Evolutionary conservation across 192 early-diverging fungal genomes (phyloP), one percentile per base, ranked within the genome.

Genomic region (Phycomyces nitens): DNA sequence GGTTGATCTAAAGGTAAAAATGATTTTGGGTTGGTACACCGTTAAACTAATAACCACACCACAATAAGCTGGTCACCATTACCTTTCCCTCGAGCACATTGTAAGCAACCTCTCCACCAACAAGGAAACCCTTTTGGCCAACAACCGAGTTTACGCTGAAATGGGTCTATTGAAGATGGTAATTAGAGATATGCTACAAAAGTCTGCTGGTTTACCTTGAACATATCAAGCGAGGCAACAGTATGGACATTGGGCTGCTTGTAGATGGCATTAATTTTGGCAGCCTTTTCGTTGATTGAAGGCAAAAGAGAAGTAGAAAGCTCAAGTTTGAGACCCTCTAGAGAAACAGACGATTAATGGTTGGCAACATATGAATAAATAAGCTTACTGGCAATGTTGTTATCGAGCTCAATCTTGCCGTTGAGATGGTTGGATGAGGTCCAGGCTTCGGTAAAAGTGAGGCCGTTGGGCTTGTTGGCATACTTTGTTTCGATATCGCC

Each of bases 401-500:
- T 93, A 67, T 89, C 85, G 26, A 97, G 80, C 80, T 98, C 97
- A 62, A 98, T 81, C 80, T 95, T 88, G 62, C 88, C 92, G 61
- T 87, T 90, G 51, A 99, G 78, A 56, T 94, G 82, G 84, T 98
- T 98, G 78, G 78, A 80, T 58, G 95, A 94, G 79, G 89, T 95
- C 97, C 97, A 99, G 57, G 91, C 84, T 82, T 97, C 94, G 69
- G 96, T 97, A 79, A 98, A 88, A 64, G 93, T 90, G 21, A 97
- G 81, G 68, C 97, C 97, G 66, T 89, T 91, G 69, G 87, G 77
- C 85, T 91, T 94, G 87, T 98, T 94, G 53, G 84, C 68, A 79
- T 96, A 98, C 86, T 98, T 99, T 80, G 92, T 90, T 87, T 97
- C 96, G 75, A 99, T 82, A 73, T 99, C 96, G 77, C 92, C 91